These are phyloP conservation scores for Byssochlamys sp. DNA, from an alignment of 2,329 filamentous ascomycete genomes.

Conservation along the genomic window DNA sequence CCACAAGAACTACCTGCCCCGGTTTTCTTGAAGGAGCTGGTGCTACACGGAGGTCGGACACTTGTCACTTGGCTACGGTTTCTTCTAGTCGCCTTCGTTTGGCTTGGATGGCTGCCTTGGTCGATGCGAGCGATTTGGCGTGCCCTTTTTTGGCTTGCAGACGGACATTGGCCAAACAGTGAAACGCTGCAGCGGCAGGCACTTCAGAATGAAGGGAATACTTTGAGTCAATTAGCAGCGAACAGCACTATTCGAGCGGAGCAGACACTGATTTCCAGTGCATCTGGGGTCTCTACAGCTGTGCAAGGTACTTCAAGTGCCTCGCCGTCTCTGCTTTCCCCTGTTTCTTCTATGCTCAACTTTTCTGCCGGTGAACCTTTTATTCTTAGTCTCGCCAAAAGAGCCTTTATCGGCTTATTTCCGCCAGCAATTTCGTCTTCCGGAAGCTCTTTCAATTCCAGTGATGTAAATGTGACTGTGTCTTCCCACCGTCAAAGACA, in stretches of 20 bases:
- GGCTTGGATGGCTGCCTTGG: conserved; percentile 81
- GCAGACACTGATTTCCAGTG: conserved; percentile 12
- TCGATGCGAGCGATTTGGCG: conserved; percentile 88
- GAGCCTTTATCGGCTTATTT: conserved; percentile 28
- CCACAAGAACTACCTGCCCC: conserved; percentile 69
- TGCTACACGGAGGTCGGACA: conserved; percentile 62
- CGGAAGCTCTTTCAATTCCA: conserved; percentile 16
- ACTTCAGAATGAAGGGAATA: conserved; percentile 8
- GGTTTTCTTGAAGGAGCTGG: conserved; percentile 70
- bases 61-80: conserved; percentile 69
- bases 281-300: conserved; percentile 16
- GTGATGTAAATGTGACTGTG: conserved; percentile 17
- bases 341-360: conserved; percentile 32
- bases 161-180: conserved; percentile 53
- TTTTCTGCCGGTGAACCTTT: conserved; percentile 36
- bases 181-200: conserved; percentile 14
- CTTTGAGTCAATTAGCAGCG: conserved; percentile 13
- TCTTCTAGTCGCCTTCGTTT: conserved; percentile 69
- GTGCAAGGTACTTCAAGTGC: conserved; percentile 15
- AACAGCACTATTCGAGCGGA: conserved; percentile 18
- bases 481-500: conserved; percentile 25
- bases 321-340: conserved; percentile 23
- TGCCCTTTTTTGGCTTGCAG: conserved; percentile 86
- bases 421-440: conserved; percentile 21
- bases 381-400: conserved; percentile 39